Base-by-base conservation (phyloP, 768 basidiomycete genomes). In the Suillus tomentosus region DNA sequence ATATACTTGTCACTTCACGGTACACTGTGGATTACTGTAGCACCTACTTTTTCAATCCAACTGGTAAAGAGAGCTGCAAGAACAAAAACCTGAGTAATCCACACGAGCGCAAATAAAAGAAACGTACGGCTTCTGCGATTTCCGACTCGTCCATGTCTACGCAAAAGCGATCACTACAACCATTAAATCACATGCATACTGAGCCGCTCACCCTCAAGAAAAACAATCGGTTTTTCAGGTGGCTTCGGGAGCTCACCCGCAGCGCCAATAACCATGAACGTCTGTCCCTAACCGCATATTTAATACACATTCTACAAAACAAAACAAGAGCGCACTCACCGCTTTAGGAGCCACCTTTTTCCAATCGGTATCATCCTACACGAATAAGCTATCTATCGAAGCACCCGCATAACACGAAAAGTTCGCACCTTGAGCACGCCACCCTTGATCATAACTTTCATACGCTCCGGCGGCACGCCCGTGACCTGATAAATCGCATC, bases 401-500 rank as follows among this genome's bases (percentile, higher is more conserved):
- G 39, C 6, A 17, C 34, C 42, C 43, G 17, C 22, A n/a, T 42
- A 36, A 39, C 36, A 24, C 24, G 22, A 61, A 40, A 40, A 3
- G 19, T 8, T 78, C 80, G 61, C 71, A 92, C 94, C 86, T 96
- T 96, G 70, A 97, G 84, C 62, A 94, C 82, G 43, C 91, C 92
- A 61, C 92, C 92, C 74, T 97, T 98, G 74, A 96, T 84, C 91
- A 97, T 95, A 67, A 99, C 90, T 79, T 99, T 99, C 94, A 97
- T 96, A 56, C 95, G 84, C 72, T 96, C 94, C 42, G 86, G 77
- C 3, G 93, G 95, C 3, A 99, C 90, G 9, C 94, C 95, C 0
- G 95, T 98, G 54, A 82, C 79, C 50, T 89, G 84, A 71, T 91
- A 92, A 40, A 99, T 81, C 5, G 86, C 81, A 66, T 94, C 86